A percentile compares a stretch with the other conserved stretches of the same genome.
phyloP scores from a whole-genome alignment of 768 basidiomycete species.

The Hydnum rufescens region DNA sequence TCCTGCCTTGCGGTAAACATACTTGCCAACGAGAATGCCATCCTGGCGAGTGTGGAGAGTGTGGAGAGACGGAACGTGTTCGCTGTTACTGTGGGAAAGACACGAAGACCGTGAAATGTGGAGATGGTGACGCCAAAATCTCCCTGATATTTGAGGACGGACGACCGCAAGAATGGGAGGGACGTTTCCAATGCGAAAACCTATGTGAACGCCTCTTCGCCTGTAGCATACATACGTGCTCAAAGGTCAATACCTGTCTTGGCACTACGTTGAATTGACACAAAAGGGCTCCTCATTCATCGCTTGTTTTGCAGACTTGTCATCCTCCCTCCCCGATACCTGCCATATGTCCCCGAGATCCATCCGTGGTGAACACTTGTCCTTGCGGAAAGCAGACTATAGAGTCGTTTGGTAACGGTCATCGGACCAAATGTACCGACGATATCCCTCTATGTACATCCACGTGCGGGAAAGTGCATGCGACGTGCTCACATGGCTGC shows the following conservation, averaged over 20 bases:
- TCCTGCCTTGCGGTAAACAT: constrained; percentile 27
- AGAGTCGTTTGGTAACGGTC: constrained; percentile 26
- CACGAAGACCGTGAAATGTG: constrained; percentile 39
- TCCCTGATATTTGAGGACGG: constrained; percentile 22
- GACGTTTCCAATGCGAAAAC: constrained; percentile 39
- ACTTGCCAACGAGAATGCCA: constrained; percentile 53
- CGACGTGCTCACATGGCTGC: constrained; percentile 59
- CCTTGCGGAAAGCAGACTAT: constrained; percentile 60
- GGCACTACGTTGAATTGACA: constrained; percentile 6
- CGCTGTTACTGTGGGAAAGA: constrained; percentile 71
- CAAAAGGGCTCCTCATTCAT: neutral
- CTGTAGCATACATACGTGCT: constrained; percentile 60
- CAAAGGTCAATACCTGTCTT: constrained; percentile 20
- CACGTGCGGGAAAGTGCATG: constrained; percentile 41
- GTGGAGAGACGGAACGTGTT: constrained; percentile 31
- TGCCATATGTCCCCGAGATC: constrained; percentile 53
- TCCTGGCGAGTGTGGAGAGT: constrained; percentile 48
- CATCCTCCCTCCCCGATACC: constrained; percentile 48
- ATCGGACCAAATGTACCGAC: constrained; percentile 25
- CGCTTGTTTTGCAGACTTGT: too few relatives aligned
- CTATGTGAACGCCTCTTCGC: constrained; percentile 51
- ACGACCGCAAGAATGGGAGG: constrained; percentile 38
- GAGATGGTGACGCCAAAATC: constrained; percentile 30
- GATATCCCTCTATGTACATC: constrained; percentile 46
- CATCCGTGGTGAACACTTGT: constrained; percentile 45